Base-by-base conservation (phyloP, 2,329 filamentous ascomycete species). In the Ophiostoma himal-ulmi region DNA sequence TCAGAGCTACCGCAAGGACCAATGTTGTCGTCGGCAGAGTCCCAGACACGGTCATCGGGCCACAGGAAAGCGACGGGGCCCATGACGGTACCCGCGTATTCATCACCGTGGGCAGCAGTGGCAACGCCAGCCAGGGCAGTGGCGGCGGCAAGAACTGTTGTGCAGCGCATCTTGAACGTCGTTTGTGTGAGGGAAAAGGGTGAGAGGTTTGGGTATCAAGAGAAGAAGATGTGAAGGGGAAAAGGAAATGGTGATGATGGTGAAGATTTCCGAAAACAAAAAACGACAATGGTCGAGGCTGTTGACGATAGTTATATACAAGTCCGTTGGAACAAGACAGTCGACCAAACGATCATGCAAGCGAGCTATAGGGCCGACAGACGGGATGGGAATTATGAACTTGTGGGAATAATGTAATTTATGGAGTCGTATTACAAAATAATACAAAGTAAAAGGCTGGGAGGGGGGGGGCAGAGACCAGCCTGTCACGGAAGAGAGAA, bases 31-130 rank as follows among this genome's bases (percentile, higher is more conserved):
- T 80, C 75, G 4, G 78, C 78, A 52, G 82, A 81, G 54, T 78
- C 80, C 84, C 84, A 87, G 22, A 77, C 76, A 36, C 85, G 80
- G 74, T 86, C 81, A 1, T 78, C 75, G 0, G 85, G 85, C 84
- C 85, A 87, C 69, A 87, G 76, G 74, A 87, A 85, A 30, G 83
- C 83, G 17, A 83, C 84, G 1, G 84, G 84, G 6, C 84, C 84
- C 83, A 85, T 85, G 34, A 75, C 69, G n/a, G 74, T 75, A 13
- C 78, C 77, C 68, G 78, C 74, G 5, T 71, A 72, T 36, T 74
- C 75, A 22, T 77, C 71, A 7, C 78, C 78, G 26, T 73, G 73
- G 10, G 68, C 71, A 14, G 72, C 71, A n/a, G 14, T 39, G 13
- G 67, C 70, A 34, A 70, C 30, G 44, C 67, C 68, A 13, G 36